phyloP scores from a whole-genome alignment of 1,284 basidiomycete genomes.

The Neotropicomus parvogracilis region DNA sequence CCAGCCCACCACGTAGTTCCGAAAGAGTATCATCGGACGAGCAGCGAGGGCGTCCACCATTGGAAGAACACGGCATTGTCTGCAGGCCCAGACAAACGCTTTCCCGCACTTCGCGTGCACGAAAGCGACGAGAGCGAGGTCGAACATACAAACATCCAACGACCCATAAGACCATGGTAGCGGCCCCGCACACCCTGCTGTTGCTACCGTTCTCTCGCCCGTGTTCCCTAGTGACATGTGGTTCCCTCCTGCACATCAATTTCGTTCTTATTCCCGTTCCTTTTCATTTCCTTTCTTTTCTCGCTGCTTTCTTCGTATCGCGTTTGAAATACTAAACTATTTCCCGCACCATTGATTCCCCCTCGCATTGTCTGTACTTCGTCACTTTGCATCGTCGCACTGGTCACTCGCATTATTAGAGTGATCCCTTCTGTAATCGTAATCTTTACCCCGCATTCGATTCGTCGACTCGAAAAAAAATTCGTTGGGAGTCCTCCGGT shows the following conservation, averaged over 20 bases:
- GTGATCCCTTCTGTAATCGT: slow-evolving; percentile 12
- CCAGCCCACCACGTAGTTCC: slow-evolving; percentile 8
- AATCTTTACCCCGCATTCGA: background rate
- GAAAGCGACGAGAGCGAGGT: slow-evolving; percentile 31
- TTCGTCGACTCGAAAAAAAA: slow-evolving; percentile 1
- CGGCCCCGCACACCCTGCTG: background rate
- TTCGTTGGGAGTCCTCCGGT: slow-evolving; percentile 4
- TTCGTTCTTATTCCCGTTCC: background rate
- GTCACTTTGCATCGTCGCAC: slow-evolving; percentile 11
- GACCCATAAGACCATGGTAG: slow-evolving; percentile 37
- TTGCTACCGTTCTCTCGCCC: background rate
- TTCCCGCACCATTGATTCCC: slow-evolving; percentile 21
- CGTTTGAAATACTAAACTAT: slow-evolving; percentile 17
- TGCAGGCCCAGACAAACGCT: slow-evolving; percentile 18
- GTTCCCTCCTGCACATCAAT: background rate
- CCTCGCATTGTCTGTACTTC: slow-evolving; percentile 15
- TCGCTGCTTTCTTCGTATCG: slow-evolving; percentile 14
- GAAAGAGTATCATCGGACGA: slow-evolving; percentile 16
- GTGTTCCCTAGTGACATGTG: background rate
- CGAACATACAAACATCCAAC: slow-evolving; percentile 21
- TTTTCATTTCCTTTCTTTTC: background rate
- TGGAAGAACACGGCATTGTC: slow-evolving; percentile 17
- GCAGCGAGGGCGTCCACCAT: slow-evolving; percentile 8
- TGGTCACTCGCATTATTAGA: slow-evolving; percentile 3
- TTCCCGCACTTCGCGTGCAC: slow-evolving; percentile 17